These are phyloP conservation scores for Paraurostyla sp. DNA, from an alignment of 73 alveolate genomes.

Conservation along the genomic window DNA sequence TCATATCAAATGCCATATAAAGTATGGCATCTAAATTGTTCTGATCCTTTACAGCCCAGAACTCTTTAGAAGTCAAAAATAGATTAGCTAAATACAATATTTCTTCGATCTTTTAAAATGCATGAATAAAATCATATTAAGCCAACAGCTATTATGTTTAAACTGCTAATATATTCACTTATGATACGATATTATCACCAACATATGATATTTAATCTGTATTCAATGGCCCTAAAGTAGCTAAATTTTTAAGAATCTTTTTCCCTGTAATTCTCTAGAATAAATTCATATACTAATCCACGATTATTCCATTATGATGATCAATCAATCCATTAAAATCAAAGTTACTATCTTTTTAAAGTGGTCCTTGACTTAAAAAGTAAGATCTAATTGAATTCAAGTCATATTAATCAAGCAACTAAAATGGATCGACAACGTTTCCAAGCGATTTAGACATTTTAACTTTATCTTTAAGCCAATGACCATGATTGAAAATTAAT, in stretches of 20 bases:
- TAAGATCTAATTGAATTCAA: constrained; percentile 72
- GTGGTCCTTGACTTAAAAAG: constrained; percentile 84
- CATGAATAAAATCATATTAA: not conserved
- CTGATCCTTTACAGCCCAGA: constrained; percentile 60
- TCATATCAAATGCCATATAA: constrained; percentile 23
- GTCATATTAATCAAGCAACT: constrained; percentile 64
- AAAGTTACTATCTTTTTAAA: constrained; percentile 71
- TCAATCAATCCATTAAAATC: constrained; percentile 38
- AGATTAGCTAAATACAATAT: constrained; percentile 45
- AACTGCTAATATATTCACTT: not conserved
- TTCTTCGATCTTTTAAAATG: constrained; percentile 24
- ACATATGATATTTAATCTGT: not conserved
- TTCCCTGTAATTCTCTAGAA: constrained; percentile 68
- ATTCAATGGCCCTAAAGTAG: not conserved
- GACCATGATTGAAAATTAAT: constrained; percentile 78
- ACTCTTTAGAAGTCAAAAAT: not conserved
- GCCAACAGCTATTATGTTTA: not conserved
- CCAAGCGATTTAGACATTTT: constrained; percentile 87
- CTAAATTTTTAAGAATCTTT: constrained; percentile 11
- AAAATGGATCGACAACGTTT: constrained; percentile 83
- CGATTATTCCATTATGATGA: constrained; percentile 54
- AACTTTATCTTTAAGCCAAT: constrained; percentile 81
- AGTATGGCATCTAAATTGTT: constrained; percentile 2
- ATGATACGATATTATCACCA: not conserved
- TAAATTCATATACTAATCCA: constrained; percentile 57